Base-by-base conservation (phyloP, 148 eudicot genomes). In the Fagopyrum tataricum region DNA sequence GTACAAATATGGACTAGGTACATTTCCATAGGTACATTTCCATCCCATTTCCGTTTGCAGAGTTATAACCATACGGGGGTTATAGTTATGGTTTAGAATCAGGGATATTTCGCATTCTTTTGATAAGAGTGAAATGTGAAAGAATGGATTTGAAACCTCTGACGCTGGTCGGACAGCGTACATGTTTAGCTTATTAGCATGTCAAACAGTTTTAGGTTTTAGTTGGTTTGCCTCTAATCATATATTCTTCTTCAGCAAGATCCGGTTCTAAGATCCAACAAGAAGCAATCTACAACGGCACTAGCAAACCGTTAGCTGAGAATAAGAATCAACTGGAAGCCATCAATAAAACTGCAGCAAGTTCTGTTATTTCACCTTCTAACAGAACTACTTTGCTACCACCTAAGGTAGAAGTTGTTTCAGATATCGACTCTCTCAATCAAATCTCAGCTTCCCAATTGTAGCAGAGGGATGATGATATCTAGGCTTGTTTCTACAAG, bases 211-310 rank as follows among this genome's bases (percentile, higher is more conserved):
- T 64, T 31, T 14, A 64, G 69, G 14, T 64, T 18, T 47, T 61
- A 44, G 44, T 41, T 11, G 4, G 17, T 42, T 4, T 44, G 8
- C 21, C 15, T 59, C n/a, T 42, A 43, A 64, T 0, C 64, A 12
- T 23, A 70, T 74, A 26, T 44, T 61, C 76, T 62, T 74, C 70
- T 17, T 47, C 23, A 12, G 70, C 70, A 62, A 74, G 70, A 44
- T 59, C 76, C 14, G 70, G 44, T 41, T 74, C 76, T 2, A 23
- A 26, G 24, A 26, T 14, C 56, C 76, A 2, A 24, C 49, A 59
- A 55, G 70, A 62, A 31, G 4, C 70, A 74, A 43, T 61, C 24
- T 20, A 17, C 39, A 71, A 4, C 73, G 41, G 39, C 41, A 15
- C 48, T 68, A 18, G 43, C 13, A 49, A 72, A 48, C 49, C 73